Conservation (phyloP, 495 filamentous ascomycete species). For the Chaetomium fimeti region DNA sequence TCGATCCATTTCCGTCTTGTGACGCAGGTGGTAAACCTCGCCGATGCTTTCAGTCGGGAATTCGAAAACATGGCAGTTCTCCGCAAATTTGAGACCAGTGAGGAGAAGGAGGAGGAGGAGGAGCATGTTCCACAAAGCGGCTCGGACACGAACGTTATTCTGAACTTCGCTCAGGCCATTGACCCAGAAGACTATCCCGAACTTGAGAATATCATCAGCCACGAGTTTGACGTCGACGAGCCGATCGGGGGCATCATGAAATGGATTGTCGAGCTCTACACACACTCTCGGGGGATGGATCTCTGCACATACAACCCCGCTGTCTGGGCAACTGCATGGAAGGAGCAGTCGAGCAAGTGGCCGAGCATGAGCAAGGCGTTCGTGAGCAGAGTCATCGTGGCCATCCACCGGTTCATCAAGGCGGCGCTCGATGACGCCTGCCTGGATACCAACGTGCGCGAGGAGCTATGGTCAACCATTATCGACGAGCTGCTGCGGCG, state of each 20-base stretch:
- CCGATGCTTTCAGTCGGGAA: constrained; percentile 20
- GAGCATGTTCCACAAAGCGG: background rate
- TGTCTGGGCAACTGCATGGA: constrained; percentile 49
- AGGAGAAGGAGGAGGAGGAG: constrained; percentile 1
- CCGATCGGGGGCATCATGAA: constrained; percentile 17
- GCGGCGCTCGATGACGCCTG: constrained; percentile 33
- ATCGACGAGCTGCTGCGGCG: constrained; percentile 43
- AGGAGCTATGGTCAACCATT: constrained; percentile 39
- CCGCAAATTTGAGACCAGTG: constrained; percentile 10
- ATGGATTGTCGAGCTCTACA: constrained; percentile 30
- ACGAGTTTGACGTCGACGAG: background rate
- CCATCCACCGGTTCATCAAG: constrained; percentile 53
- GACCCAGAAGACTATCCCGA: constrained; percentile 21
- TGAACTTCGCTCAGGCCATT: background rate
- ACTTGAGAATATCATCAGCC: constrained; percentile 19
- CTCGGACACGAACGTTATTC: background rate
- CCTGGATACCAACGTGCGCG: constrained; percentile 37
- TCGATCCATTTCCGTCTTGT: constrained; percentile 39
- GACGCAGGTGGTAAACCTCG: constrained; percentile 42
- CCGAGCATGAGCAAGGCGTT: constrained; percentile 45
- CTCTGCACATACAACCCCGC: constrained; percentile 31
- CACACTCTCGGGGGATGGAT: constrained; percentile 31
- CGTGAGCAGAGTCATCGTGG: constrained; percentile 46
- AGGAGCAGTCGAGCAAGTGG: constrained; percentile 58
- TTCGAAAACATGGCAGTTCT: constrained; percentile 14